These are phyloP conservation scores for Komagataea norvegica DNA, from an alignment of 1,139 yeast genomes.

Conservation along the genomic window DNA sequence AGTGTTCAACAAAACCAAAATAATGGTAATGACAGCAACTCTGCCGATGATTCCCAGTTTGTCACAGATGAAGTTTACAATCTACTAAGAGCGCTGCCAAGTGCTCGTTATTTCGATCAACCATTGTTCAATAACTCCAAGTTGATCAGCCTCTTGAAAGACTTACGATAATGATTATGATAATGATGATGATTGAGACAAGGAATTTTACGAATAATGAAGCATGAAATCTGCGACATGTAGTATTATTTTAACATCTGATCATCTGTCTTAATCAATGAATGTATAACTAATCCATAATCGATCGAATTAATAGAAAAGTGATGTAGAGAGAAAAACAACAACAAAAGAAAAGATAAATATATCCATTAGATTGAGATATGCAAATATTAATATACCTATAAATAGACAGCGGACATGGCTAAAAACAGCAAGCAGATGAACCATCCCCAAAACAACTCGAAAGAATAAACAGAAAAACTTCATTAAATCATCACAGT, in stretches of 20 bases:
- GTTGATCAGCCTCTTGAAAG: constrained; percentile 16
- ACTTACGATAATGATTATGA: neutral
- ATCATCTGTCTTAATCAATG: too few species aligned
- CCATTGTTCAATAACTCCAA: constrained; percentile 20
- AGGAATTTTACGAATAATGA: too few species aligned
- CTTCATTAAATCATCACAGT: neutral
- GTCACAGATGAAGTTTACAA: constrained; percentile 44
- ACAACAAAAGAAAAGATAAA: neutral
- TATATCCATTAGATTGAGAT: too few species aligned
- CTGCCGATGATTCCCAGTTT: constrained; percentile 12
- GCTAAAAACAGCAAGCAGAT: neutral
- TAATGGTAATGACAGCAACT: constrained; percentile 5
- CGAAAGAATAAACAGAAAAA: constrained; percentile 1
- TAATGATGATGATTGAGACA: too few species aligned
- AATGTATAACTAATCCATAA: too few species aligned
- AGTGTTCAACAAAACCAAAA: constrained; percentile 1
- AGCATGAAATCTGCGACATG: too few species aligned
- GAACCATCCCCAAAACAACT: constrained; percentile 2
- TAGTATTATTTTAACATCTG: too few species aligned
- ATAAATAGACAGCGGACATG: neutral
- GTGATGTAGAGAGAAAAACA: neutral
- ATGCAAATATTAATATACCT: constrained; percentile 4
- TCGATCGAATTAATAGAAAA: too few species aligned
- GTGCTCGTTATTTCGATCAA: constrained; percentile 16
- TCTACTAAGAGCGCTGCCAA: constrained; percentile 48